A percentile compares a stretch with the other conserved stretches of the same genome.
These are phyloP conservation scores for Chaetomium fimeti DNA, from an alignment of 495 filamentous ascomycete genomes.

Conservation along the genomic window DNA sequence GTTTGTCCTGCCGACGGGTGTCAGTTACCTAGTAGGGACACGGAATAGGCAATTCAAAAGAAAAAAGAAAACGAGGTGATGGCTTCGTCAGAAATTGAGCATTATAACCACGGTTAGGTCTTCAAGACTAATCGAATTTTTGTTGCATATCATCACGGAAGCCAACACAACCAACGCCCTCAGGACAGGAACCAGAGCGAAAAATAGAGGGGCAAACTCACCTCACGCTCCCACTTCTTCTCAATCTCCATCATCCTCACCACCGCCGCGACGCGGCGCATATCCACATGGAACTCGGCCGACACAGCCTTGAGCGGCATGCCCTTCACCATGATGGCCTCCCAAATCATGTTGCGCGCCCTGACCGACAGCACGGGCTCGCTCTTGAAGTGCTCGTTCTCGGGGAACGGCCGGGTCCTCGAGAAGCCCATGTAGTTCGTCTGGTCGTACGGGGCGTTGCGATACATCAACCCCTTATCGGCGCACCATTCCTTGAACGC, in stretches of 20 bases:
- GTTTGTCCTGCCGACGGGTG: conserved; percentile 61
- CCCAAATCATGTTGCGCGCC: conserved; percentile 72
- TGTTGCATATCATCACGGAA: conserved; percentile 64
- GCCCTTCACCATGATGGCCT: conserved; percentile 60
- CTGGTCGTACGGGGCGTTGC: conserved; percentile 4
- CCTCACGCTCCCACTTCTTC: conserved; percentile 70
- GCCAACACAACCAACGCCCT: not conserved
- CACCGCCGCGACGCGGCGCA: conserved; percentile 84
- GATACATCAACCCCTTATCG: conserved; percentile 8
- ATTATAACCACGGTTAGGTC: conserved; percentile 76
- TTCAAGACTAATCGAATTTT: conserved; percentile 99
- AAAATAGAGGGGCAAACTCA: conserved; percentile 44
- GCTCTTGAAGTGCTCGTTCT: conserved; percentile 69
- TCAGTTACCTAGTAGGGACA: not conserved
- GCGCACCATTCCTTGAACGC: conserved; percentile 25
- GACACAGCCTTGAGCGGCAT: conserved; percentile 75
- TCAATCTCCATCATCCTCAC: conserved; percentile 85
- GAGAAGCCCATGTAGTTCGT: conserved; percentile 21
- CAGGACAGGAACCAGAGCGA: conserved; percentile 25
- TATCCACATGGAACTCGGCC: conserved; percentile 72
- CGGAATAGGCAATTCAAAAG: no score
- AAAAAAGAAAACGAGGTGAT: no score
- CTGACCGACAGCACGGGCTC: conserved; percentile 73
- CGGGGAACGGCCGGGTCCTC: conserved; percentile 61
- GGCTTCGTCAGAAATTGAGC: conserved; percentile 15